These are phyloP conservation scores for Metroxylon sagu DNA, from an alignment of 176 grass and related monocot species.

Conservation along the genomic window DNA sequence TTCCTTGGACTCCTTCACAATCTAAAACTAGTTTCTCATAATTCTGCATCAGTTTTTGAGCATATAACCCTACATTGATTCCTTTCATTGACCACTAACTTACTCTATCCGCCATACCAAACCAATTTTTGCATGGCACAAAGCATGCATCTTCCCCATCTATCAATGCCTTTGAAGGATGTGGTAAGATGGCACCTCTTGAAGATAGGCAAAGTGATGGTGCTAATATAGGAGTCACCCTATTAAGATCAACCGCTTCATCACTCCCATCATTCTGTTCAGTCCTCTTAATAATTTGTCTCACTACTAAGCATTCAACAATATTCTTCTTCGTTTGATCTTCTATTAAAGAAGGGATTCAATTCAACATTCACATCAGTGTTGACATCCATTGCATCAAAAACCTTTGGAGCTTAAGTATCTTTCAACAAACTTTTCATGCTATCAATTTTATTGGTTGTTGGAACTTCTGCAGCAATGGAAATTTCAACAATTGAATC, in stretches of 20 bases:
- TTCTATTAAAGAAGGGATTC: slow-evolving; percentile 45
- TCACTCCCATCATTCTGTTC: slow-evolving; percentile 13
- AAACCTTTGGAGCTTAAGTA: slow-evolving; percentile 41
- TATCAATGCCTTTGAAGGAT: slow-evolving; percentile 79
- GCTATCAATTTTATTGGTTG: slow-evolving; percentile 5
- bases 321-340: slow-evolving; percentile 34
- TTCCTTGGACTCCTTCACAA: slow-evolving; percentile 36
- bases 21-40: slow-evolving; percentile 49
- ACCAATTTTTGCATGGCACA: slow-evolving; percentile 55
- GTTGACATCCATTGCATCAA: slow-evolving; percentile 48
- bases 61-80: slow-evolving; percentile 88
- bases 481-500: slow-evolving; percentile 16
- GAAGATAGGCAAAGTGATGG: slow-evolving; percentile 52
- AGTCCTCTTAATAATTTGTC: slow-evolving; percentile 27
- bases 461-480: slow-evolving; percentile 1
- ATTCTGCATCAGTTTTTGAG: slow-evolving; percentile 71
- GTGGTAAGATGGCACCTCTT: slow-evolving; percentile 74
- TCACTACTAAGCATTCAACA: slow-evolving; percentile 27
- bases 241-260: slow-evolving; percentile 23
- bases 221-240: background rate
- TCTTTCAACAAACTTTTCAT: slow-evolving; percentile 34
- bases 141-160: slow-evolving; percentile 98
- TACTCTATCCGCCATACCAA: slow-evolving; percentile 91
- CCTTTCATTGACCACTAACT: slow-evolving; percentile 97
- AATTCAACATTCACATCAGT: slow-evolving; percentile 50